Conservation (phyloP, 1,139 yeast species). For the Blastobotrys niveus region DNA sequence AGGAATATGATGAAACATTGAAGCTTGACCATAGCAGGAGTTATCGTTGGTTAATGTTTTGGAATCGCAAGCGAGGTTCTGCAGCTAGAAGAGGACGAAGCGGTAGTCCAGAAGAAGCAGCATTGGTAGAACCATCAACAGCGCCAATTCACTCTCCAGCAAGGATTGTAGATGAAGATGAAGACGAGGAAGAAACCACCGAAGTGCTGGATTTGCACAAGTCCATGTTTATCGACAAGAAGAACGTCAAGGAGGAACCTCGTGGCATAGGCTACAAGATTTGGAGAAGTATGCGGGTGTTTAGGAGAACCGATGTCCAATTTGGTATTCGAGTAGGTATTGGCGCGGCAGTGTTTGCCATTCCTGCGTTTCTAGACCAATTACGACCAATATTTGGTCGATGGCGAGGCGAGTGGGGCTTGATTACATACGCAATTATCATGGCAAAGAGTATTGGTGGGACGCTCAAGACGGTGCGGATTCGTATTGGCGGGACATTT, state of each 20-base stretch:
- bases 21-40: constrained; percentile 21
- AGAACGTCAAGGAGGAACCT: not conserved
- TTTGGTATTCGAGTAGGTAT: constrained; percentile 75
- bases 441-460: constrained; percentile 88
- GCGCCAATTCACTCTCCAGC: too few relatives aligned
- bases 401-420: constrained; percentile 84
- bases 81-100: constrained; percentile 6
- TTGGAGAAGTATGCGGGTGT: constrained; percentile 43
- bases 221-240: not conserved
- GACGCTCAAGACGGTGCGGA: constrained; percentile 70
- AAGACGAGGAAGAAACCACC: constrained; percentile 3
- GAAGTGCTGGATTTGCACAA: constrained; percentile 3
- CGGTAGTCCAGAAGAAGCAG: too few relatives aligned
- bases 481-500: constrained; percentile 71
- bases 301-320: constrained; percentile 61
- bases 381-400: constrained; percentile 50
- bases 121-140: not conserved
- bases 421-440: constrained; percentile 73
- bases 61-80: constrained; percentile 34
- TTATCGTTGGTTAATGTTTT: constrained; percentile 51
- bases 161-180: not conserved
- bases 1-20: constrained; percentile 36
- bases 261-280: constrained; percentile 21
- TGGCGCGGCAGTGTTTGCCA: constrained; percentile 63
- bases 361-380: constrained; percentile 59